Evolutionary conservation across 2,329 filamentous ascomycete genomes (phyloP).

Genomic region (Trichoderma semiorbis): DNA sequence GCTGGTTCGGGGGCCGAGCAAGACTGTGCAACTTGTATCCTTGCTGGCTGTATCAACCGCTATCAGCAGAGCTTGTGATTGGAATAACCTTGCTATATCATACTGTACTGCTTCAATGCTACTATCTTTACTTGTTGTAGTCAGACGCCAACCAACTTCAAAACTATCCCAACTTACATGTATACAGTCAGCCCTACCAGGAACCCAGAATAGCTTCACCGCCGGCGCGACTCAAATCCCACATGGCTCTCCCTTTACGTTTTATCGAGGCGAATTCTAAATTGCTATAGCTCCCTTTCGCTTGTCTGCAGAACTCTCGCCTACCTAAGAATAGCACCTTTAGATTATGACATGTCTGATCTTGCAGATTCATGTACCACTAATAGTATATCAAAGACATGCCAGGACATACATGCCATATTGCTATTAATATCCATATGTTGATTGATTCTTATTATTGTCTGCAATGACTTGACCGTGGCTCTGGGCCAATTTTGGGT

Average conservation of each 20-base stretch:
- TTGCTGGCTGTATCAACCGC: neutral
- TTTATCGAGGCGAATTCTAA: neutral
- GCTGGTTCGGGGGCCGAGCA: slow-evolving; percentile 9
- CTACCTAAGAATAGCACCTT: neutral
- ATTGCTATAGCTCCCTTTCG: neutral
- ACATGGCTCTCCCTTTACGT: neutral
- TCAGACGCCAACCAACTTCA: neutral
- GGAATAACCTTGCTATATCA: too few relatives aligned
- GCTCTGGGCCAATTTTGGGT: neutral
- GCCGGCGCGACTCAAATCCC: neutral
- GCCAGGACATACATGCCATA: neutral
- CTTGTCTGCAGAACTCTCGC: neutral
- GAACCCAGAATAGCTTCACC: slow-evolving; percentile 7
- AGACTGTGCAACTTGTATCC: neutral
- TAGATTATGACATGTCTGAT: neutral
- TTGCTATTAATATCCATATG: neutral
- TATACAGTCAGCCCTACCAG: slow-evolving; percentile 5
- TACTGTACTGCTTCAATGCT: too few relatives aligned
- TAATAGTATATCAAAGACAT: neutral
- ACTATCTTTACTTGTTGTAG: neutral
- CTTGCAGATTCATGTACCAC: neutral
- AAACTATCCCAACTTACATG: neutral
- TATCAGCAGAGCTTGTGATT: neutral
- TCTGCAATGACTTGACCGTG: neutral
- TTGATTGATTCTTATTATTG: neutral